Conservation (phyloP, 306 rosid genomes). For the Sphenostylis stenocarpa region DNA sequence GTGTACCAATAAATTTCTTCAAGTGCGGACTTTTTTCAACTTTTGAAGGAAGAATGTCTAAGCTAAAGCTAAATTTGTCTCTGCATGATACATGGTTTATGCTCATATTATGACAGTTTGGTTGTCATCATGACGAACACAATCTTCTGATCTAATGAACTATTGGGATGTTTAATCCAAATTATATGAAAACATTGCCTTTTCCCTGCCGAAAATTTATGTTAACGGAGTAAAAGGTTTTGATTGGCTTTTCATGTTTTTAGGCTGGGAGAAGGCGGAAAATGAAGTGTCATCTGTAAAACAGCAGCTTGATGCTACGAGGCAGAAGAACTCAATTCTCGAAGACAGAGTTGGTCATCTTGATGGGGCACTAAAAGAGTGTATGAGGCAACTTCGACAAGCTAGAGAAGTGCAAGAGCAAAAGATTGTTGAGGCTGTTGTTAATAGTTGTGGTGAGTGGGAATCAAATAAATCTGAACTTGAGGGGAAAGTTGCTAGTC, state of each 20-base stretch:
- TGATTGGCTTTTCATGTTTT: constrained; percentile 24
- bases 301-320: constrained; percentile 64
- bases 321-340: constrained; percentile 59
- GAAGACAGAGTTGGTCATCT: constrained; percentile 79
- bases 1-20: background rate
- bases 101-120: background rate
- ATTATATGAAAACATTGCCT: background rate
- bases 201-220: background rate
- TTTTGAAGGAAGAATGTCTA: too few relatives aligned
- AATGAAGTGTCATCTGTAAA: constrained; percentile 54
- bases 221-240: background rate
- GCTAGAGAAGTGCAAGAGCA: constrained; percentile 72
- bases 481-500: constrained; percentile 55
- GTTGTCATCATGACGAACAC: background rate
- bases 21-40: too few relatives aligned
- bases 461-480: constrained; percentile 58
- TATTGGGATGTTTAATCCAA: background rate
- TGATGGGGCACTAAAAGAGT: constrained; percentile 87
- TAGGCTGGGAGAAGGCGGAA: constrained; percentile 93
- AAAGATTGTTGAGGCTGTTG: constrained; percentile 52
- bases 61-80: too few relatives aligned
- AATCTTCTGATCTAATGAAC: background rate
- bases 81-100: too few relatives aligned
- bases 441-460: constrained; percentile 54
- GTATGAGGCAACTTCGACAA: constrained; percentile 80